Conservation (phyloP, 2,329 filamentous ascomycete species). For the Ceratocystis albifundus region DNA sequence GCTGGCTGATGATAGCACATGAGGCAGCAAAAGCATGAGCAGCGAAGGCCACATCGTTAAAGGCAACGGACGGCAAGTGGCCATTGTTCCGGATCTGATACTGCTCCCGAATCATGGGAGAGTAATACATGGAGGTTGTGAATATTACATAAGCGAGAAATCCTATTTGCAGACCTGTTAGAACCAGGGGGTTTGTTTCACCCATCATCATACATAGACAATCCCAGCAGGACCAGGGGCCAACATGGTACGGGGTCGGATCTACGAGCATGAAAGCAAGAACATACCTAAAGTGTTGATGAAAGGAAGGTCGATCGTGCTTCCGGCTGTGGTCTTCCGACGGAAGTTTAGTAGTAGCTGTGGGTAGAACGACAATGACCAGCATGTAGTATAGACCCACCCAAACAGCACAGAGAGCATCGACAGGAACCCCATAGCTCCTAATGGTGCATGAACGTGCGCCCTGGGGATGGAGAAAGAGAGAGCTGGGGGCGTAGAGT, state of each 20-base stretch:
- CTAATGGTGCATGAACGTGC: slow-evolving; percentile 6
- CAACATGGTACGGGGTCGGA: background rate
- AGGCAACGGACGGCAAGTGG: slow-evolving; percentile 68
- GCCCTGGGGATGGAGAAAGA: background rate
- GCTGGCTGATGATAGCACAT: slow-evolving; percentile 62
- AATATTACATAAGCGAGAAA: slow-evolving; percentile 67
- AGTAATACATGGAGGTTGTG: slow-evolving; percentile 66
- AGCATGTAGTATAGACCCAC: slow-evolving; percentile 64
- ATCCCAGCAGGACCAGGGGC: background rate
- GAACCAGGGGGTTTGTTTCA: background rate
- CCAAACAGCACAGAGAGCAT: slow-evolving; percentile 50
- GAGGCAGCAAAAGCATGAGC: slow-evolving; percentile 66
- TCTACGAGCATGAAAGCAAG: background rate
- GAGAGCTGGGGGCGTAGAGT: background rate
- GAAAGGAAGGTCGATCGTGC: slow-evolving; percentile 77
- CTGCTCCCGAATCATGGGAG: slow-evolving; percentile 61
- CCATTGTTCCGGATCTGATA: slow-evolving; percentile 71
- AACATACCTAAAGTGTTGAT: slow-evolving; percentile 51
- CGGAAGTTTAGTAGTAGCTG: slow-evolving; percentile 71
- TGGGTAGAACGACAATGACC: slow-evolving; percentile 88
- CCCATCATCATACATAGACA: background rate
- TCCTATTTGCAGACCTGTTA: slow-evolving; percentile 33
- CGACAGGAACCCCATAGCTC: slow-evolving; percentile 33
- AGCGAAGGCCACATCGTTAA: slow-evolving; percentile 86
- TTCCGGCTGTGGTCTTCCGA: slow-evolving; percentile 66